Conservation (phyloP, 371 early-diverging fungal genomes). For the Gilbertella persicaria region DNA sequence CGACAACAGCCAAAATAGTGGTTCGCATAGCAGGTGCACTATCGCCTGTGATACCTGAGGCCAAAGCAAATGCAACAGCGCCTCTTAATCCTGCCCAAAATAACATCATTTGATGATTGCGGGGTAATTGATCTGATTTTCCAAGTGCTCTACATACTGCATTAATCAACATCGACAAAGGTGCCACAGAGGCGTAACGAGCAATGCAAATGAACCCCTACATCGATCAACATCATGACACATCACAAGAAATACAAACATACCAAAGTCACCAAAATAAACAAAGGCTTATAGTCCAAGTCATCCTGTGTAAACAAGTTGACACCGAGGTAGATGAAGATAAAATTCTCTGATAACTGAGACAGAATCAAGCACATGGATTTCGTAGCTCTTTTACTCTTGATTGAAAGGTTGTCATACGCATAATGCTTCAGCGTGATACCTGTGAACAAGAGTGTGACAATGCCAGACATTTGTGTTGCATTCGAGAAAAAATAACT, state of each 20-base stretch:
- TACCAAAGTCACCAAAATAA: slow-evolving; percentile 73
- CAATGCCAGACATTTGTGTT: slow-evolving; percentile 87
- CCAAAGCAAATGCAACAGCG: slow-evolving; percentile 93
- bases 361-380: slow-evolving; percentile 88
- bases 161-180: slow-evolving; percentile 81
- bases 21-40: slow-evolving; percentile 75
- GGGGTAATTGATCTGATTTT: slow-evolving; percentile 67
- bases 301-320: slow-evolving; percentile 82
- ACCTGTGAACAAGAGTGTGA: slow-evolving; percentile 93
- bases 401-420: slow-evolving; percentile 81
- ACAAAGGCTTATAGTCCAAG: slow-evolving; percentile 70
- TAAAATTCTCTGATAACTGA: slow-evolving; percentile 91
- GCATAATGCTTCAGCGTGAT: slow-evolving; percentile 92
- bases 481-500: slow-evolving; percentile 91
- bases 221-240: not conserved
- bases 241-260: not conserved
- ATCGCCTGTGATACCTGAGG: slow-evolving; percentile 77
- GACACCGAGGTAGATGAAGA: slow-evolving; percentile 94
- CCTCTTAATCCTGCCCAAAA: slow-evolving; percentile 96
- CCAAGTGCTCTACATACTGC: slow-evolving; percentile 57
- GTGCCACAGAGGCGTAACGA: slow-evolving; percentile 83
- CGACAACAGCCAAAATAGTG: slow-evolving; percentile 89
- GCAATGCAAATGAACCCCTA: slow-evolving; percentile 76
- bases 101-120: slow-evolving; percentile 88
- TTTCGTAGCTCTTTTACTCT: slow-evolving; percentile 78